These are phyloP conservation scores for Coemansia sp. DNA, from an alignment of 192 early-diverging fungal genomes.

Conservation along the genomic window DNA sequence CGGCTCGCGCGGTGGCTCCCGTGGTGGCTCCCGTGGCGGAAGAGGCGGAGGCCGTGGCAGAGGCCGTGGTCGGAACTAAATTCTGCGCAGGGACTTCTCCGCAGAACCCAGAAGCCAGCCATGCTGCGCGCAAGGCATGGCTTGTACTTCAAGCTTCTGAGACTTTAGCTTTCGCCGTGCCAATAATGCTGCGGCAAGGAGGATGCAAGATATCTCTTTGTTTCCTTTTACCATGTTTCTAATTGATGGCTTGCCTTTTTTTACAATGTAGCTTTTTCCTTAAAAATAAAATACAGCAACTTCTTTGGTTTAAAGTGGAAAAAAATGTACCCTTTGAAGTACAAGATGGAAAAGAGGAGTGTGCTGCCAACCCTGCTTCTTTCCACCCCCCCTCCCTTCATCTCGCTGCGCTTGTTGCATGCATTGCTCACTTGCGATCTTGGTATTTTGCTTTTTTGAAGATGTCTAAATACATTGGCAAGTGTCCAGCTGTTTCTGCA, in stretches of 20 bases:
- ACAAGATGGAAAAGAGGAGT: neutral
- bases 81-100: neutral
- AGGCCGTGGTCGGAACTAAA: conserved; percentile 8
- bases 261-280: neutral
- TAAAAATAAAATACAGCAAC: neutral
- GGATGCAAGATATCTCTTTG: too few relatives aligned
- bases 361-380: neutral
- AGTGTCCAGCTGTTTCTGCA: neutral
- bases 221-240: too few relatives aligned
- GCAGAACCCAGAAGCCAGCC: neutral
- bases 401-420: neutral
- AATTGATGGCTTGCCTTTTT: too few relatives aligned
- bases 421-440: neutral
- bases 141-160: neutral
- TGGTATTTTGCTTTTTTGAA: neutral
- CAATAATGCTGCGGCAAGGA: neutral
- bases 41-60: conserved; percentile 31
- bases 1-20: conserved; percentile 40
- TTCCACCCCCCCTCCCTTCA: neutral
- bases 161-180: neutral
- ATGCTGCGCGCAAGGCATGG: neutral
- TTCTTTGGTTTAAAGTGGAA: neutral
- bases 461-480: neutral
- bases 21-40: conserved; percentile 38
- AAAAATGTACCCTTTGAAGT: neutral